Evolutionary conservation across 225 moss, liverwort and hornwort genomes (phyloP).

Genomic region (Takakia lepidozioides): DNA sequence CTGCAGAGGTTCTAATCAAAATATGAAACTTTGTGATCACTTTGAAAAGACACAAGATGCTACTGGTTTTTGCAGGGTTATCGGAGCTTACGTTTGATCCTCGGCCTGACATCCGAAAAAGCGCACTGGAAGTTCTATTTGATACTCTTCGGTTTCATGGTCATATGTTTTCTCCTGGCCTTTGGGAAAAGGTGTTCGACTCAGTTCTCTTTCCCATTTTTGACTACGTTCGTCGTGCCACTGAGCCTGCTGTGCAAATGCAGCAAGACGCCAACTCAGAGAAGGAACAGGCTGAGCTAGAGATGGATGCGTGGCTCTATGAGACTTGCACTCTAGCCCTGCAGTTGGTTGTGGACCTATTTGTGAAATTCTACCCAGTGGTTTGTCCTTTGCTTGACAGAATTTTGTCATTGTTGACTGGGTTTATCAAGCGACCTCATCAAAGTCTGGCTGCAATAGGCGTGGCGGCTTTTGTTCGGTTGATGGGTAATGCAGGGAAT

Average conservation of each 20-base stretch:
- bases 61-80: conserved; percentile 53
- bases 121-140: conserved; percentile 96
- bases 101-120: conserved; percentile 94
- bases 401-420: conserved; percentile 76
- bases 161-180: conserved; percentile 93
- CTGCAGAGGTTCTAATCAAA: too few relatives aligned
- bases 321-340: conserved; percentile 97
- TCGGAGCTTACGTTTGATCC: conserved; percentile 99
- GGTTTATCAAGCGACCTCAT: conserved; percentile 94
- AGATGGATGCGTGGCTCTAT: conserved; percentile 99
- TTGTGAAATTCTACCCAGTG: conserved; percentile 97
- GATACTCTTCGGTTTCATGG: conserved; percentile 97
- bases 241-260: conserved; percentile 68
- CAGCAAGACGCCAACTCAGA: conserved; percentile 47
- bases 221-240: conserved; percentile 94
- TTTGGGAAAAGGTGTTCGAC: conserved; percentile 99
- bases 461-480: conserved; percentile 93
- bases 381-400: conserved; percentile 82
- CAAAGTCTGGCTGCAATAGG: conserved; percentile 98
- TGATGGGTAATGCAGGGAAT: conserved; percentile 85
- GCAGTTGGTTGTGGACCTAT: conserved; percentile 96
- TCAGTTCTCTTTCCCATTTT: conserved; percentile 98
- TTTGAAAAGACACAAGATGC: too few relatives aligned
- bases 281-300: conserved; percentile 92
- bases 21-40: too few relatives aligned